Evolutionary conservation across 2,329 filamentous ascomycete species (phyloP).

Genomic region (Penicillium capsulatum): DNA sequence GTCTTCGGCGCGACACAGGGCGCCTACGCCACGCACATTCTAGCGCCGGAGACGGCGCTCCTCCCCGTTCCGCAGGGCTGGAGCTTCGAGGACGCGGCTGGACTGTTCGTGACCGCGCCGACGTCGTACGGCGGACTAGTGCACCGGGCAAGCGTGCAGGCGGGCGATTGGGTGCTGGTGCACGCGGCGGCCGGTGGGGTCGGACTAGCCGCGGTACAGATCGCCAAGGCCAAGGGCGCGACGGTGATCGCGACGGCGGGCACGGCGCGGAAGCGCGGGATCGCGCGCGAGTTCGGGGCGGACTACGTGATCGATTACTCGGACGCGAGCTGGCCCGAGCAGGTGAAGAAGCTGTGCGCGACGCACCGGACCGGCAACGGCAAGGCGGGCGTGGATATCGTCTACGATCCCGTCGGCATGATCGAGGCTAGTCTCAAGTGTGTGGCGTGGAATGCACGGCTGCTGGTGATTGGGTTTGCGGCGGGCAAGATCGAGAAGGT

Average conservation of each 20-base stretch:
- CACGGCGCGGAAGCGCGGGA: slow-evolving; percentile 69
- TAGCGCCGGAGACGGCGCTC: slow-evolving; percentile 62
- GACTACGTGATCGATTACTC: slow-evolving; percentile 79
- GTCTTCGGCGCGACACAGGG: slow-evolving; percentile 88
- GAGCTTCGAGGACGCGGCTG: slow-evolving; percentile 79
- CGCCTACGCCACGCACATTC: slow-evolving; percentile 74
- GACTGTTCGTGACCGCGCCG: slow-evolving; percentile 85
- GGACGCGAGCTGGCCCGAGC: slow-evolving; percentile 62
- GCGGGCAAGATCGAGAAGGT: slow-evolving; percentile 85
- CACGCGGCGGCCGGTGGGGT: slow-evolving; percentile 92
- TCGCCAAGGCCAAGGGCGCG: slow-evolving; percentile 87
- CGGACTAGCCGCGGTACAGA: slow-evolving; percentile 83
- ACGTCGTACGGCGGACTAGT: slow-evolving; percentile 85
- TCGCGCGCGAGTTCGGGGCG: slow-evolving; percentile 76
- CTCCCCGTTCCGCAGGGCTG: slow-evolving; percentile 74
- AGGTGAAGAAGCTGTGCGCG: slow-evolving; percentile 65
- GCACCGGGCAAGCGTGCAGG: slow-evolving; percentile 68
- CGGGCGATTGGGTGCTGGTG: slow-evolving; percentile 80
- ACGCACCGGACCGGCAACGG: slow-evolving; percentile 59
- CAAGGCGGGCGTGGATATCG: slow-evolving; percentile 73
- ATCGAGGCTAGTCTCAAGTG: slow-evolving; percentile 87
- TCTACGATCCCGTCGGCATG: slow-evolving; percentile 90
- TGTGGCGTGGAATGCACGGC: slow-evolving; percentile 84
- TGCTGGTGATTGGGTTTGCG: slow-evolving; percentile 86
- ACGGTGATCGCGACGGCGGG: slow-evolving; percentile 92